Evolutionary conservation across 1,284 basidiomycete genomes (phyloP).

Genomic region (Gastroboletus turbinatus): DNA sequence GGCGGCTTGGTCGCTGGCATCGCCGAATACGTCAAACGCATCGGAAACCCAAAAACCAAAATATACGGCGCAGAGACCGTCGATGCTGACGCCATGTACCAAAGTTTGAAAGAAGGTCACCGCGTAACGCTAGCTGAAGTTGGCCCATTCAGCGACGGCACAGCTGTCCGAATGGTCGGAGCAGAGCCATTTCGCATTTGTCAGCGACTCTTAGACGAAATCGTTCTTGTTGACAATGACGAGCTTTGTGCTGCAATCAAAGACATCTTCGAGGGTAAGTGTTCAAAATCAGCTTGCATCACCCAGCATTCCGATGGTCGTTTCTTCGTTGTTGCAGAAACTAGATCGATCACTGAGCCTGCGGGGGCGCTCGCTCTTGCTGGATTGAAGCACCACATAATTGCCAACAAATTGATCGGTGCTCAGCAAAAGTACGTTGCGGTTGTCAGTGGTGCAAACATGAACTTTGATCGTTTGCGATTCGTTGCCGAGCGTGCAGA

Average conservation of each 20-base stretch:
- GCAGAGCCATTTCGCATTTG: constrained; percentile 95
- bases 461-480: constrained; percentile 96
- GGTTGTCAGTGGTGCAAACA: constrained; percentile 95
- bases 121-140: constrained; percentile 87
- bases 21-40: constrained; percentile 89
- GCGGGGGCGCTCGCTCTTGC: constrained; percentile 95
- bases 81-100: constrained; percentile 92
- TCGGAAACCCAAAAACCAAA: constrained; percentile 82
- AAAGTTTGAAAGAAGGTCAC: constrained; percentile 76
- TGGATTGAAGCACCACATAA: constrained; percentile 88
- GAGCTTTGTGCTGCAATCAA: constrained; percentile 99
- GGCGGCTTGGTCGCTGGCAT: constrained; percentile 92
- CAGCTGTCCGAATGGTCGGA: constrained; percentile 95
- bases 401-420: constrained; percentile 78
- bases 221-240: constrained; percentile 90
- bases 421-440: constrained; percentile 88
- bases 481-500: constrained; percentile 99
- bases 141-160: constrained; percentile 98
- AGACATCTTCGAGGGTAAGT: constrained; percentile 93
- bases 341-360: constrained; percentile 92
- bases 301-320: not conserved
- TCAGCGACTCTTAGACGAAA: constrained; percentile 78
- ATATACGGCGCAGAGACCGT: constrained; percentile 94
- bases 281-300: not conserved
- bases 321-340: constrained; percentile 56